These are phyloP conservation scores for Stephanodiscus minutulus DNA, from an alignment of 108 stramenopile genomes.

Conservation along the genomic window DNA sequence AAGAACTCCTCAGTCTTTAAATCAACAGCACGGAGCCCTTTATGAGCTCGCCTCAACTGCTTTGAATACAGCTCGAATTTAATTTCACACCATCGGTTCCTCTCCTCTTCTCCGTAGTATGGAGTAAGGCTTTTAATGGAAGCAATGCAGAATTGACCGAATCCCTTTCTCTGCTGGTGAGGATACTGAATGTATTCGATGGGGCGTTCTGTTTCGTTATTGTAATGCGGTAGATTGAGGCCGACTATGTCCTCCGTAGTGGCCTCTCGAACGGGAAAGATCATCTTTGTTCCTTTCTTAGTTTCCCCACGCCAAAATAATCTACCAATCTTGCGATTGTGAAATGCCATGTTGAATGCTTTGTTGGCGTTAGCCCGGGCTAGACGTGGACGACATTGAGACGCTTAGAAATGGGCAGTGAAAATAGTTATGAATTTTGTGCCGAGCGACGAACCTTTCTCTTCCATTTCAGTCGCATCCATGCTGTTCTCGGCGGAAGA, in stretches of 20 bases:
- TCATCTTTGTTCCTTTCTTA: conserved; percentile 2
- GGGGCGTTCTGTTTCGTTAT: conserved; percentile 13
- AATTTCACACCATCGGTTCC: conserved; percentile 9
- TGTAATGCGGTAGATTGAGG: conserved; percentile 5
- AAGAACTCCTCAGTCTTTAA: conserved; percentile 16
- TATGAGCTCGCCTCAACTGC: conserved; percentile 22
- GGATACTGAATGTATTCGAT: conserved; percentile 24
- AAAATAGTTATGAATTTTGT: background rate
- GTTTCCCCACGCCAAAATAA: conserved; percentile 11
- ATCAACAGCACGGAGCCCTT: conserved; percentile 8
- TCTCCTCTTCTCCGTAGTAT: conserved; percentile 11
- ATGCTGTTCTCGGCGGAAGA: background rate
- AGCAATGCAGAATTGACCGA: conserved; percentile 6
- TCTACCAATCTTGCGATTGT: conserved; percentile 10
- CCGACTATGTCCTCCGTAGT: conserved; percentile 13
- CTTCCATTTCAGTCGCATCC: background rate
- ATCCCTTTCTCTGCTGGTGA: conserved; percentile 7
- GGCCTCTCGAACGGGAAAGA: conserved; percentile 20
- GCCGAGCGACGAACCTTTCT: conserved; percentile 12
- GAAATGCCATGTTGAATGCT: conserved; percentile 19
- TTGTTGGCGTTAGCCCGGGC: conserved; percentile 10
- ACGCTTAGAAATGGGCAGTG: background rate
- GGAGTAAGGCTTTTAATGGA: background rate
- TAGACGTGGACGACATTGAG: background rate
- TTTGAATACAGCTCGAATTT: conserved; percentile 19